Percentiles rank a stretch among this genome's conserved stretches.
phyloP scores from a whole-genome alignment of 768 basidiomycete species.

The Leccinum pellstonianum region DNA sequence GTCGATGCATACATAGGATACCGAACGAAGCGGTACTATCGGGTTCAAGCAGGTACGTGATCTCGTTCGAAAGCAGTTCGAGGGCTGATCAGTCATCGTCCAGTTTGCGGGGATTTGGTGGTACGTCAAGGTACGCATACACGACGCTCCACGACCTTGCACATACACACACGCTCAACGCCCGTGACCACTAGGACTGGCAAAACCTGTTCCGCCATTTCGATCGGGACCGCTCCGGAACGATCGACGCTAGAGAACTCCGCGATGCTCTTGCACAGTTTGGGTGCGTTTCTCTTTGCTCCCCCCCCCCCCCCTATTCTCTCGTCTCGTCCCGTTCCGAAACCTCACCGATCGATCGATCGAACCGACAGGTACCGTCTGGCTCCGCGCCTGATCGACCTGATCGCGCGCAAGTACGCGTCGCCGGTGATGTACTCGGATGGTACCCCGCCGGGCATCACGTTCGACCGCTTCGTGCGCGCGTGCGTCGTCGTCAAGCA shows the following conservation, averaged over 20 bases:
- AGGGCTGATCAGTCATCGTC: not conserved
- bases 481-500: constrained; percentile 83
- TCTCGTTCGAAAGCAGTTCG: not conserved
- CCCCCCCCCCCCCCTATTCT: too few relatives aligned
- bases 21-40: constrained; percentile 74
- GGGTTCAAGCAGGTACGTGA: constrained; percentile 67
- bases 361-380: constrained; percentile 53
- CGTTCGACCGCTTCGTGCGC: constrained; percentile 84
- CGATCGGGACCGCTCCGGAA: constrained; percentile 79
- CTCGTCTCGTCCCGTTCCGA: not conserved
- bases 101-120: constrained; percentile 77
- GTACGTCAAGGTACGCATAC: constrained; percentile 57
- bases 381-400: constrained; percentile 58
- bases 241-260: constrained; percentile 72
- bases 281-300: constrained; percentile 42
- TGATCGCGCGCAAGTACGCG: constrained; percentile 78
- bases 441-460: constrained; percentile 55
- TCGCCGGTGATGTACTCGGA: constrained; percentile 35
- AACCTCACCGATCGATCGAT: not conserved
- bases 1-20: constrained; percentile 43
- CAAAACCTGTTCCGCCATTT: constrained; percentile 82
- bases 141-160: not conserved
- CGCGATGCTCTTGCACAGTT: constrained; percentile 69
- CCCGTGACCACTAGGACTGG: constrained; percentile 55
- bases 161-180: not conserved